Evolutionary conservation across 2,329 filamentous ascomycete genomes (phyloP).

Genomic region (Ophiostoma fasciatum): DNA sequence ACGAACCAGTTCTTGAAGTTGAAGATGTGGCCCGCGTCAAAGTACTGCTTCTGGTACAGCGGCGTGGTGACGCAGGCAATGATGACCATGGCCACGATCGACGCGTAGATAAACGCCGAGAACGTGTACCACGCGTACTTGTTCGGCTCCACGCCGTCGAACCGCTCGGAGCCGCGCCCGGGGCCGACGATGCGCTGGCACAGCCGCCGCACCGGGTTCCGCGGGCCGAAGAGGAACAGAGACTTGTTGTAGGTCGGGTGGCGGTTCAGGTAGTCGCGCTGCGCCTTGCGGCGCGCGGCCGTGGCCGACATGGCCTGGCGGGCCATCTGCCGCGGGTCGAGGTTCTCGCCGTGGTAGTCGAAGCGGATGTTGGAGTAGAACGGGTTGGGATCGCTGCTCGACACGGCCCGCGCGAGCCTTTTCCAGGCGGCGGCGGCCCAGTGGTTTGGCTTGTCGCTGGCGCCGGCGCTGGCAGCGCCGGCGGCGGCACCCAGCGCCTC

Average conservation of each 20-base stretch:
- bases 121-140: constrained; percentile 85
- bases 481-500: constrained; percentile 23
- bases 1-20: constrained; percentile 77
- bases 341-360: constrained; percentile 57
- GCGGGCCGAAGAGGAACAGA: constrained; percentile 69
- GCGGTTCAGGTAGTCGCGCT: constrained; percentile 75
- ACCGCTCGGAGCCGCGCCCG: constrained; percentile 70
- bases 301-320: constrained; percentile 77
- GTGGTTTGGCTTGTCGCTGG: too few species aligned
- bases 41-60: constrained; percentile 83
- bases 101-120: constrained; percentile 83
- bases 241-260: constrained; percentile 90
- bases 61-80: constrained; percentile 90
- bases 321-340: constrained; percentile 79
- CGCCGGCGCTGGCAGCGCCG: too few species aligned
- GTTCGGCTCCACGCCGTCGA: constrained; percentile 81
- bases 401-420: constrained; percentile 39
- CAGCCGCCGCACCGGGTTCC: constrained; percentile 61
- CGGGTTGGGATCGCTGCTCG: constrained; percentile 69
- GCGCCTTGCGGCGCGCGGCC: constrained; percentile 69
- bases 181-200: constrained; percentile 88
- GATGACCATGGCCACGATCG: constrained; percentile 95
- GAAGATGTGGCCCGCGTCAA: constrained; percentile 40
- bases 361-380: constrained; percentile 72
- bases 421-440: constrained; percentile 38